Conservation (phyloP, 1,139 yeast genomes). For the Eremothecium cymbalariae region DNA sequence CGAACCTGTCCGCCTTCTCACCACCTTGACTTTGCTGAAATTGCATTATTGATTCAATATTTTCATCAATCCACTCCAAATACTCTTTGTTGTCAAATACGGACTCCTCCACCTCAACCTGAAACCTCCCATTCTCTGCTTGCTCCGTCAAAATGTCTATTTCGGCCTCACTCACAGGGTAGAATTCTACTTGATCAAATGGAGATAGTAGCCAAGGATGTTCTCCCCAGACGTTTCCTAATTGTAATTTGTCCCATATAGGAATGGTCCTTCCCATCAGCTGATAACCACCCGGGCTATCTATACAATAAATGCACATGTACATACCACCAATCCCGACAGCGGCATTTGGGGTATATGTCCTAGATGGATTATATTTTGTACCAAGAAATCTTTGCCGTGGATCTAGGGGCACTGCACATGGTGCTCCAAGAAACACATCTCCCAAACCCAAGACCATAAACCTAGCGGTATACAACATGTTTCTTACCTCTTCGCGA, state of each 20-base stretch:
- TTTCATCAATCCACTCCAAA: conserved; percentile 65
- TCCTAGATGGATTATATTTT: conserved; percentile 92
- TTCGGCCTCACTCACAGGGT: conserved; percentile 80
- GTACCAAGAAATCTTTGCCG: conserved; percentile 88
- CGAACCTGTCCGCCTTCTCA: conserved; percentile 77
- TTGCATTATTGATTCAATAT: conserved; percentile 61
- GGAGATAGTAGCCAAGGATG: conserved; percentile 87
- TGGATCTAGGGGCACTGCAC: conserved; percentile 97
- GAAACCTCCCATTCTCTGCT: conserved; percentile 72
- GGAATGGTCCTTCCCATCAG: conserved; percentile 94
- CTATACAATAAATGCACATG: conserved; percentile 98
- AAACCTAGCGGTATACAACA: conserved; percentile 82
- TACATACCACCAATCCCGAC: conserved; percentile 98
- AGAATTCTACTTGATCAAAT: conserved; percentile 90
- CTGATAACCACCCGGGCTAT: conserved; percentile 98
- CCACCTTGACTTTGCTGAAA: conserved; percentile 65
- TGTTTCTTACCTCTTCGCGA: conserved; percentile 67
- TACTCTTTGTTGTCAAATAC: conserved; percentile 79
- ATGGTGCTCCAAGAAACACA: conserved; percentile 94
- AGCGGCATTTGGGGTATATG: conserved; percentile 91
- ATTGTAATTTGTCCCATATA: conserved; percentile 88
- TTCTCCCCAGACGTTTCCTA: conserved; percentile 56
- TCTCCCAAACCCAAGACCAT: conserved; percentile 94
- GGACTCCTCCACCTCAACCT: conserved; percentile 64
- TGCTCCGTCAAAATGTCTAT: conserved; percentile 64